Evolutionary conservation across 805 yeast genomes (phyloP), one percentile per base, ranked within the genome.

Genomic region (Saturnispora dispora): DNA sequence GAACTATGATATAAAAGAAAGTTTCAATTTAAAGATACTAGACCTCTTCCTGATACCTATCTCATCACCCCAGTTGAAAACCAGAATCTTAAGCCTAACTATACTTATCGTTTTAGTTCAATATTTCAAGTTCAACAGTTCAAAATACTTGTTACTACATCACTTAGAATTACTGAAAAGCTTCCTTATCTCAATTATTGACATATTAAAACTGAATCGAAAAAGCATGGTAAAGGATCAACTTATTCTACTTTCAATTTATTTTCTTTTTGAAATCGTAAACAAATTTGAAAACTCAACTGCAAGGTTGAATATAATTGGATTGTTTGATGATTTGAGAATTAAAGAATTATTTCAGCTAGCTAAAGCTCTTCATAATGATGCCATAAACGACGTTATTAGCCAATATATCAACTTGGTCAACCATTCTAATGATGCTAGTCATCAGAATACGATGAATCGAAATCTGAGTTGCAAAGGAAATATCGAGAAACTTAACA

Each of bases 51-150:
- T 48, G 4, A 20, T 40, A 18, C 33, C 51, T 4, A 69, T 93
- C 45, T 64, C 85, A 8, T 87, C 96, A 3, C 82, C 89, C 0
- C 74, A 87, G 51, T 68, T 89, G 35, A 70, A 82, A 2, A 88
- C 97, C 0, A 73, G 96, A 57, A 84, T 81, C 57, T 71, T 83
- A 36, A 93, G 88, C 1, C 83, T 91, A 1, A 96, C 90, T 54
- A 77, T 90, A 55, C 69, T 89, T 48, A 75, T 79, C 25, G 75
- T 80, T 46, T 61, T 83, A 35, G 15, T 48, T 17, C 36, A 43
- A 20, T 33, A 41, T 32, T 42, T 35, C 25, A 33, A 37, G 33
- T 48, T 42, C 33, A 17, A 35, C 23, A 46, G 36, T 5, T 23
- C 51, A 17, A 48, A 48, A 35, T 20, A 18, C 4, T 22, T 48